Evolutionary conservation across 177 flowering plant species (phyloP), one percentile per base, ranked within the genome.

Genomic region (Vitis hybrid): DNA sequence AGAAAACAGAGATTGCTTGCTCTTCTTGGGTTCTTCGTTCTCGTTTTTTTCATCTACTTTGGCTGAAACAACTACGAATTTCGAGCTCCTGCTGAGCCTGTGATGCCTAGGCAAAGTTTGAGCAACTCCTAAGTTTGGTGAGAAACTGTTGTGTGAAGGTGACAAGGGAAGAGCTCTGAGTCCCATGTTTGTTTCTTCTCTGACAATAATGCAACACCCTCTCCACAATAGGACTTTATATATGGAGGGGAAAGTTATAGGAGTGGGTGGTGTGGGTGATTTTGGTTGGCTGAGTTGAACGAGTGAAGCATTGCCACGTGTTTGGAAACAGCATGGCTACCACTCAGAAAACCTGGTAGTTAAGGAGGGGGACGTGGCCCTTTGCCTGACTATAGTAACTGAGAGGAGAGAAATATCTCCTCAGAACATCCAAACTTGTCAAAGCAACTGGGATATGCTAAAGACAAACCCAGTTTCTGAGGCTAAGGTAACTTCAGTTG

Each of bases 1-100:
- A 7, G 75, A 70, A 65, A 94, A 86, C 73, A 92, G 63, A 50
- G 90, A 85, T 63, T 89, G 92, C 71, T 85, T 84, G n/a, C 64
- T 80, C 75, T 77, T 79, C 64, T 81, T 82, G 2, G 72, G 59
- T 50, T 71, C 80, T 34, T 83, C 75, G 4, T 78, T 71, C 6
- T 80, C 75, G 4, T 68, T 64, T 3, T 71, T 75, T 51, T 80
- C 79, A 50, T 81, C 86, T 45, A 49, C 30, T 69, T 82, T 87
- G 18, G 91, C 92, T 57, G 79, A 76, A n/a, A 88, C 71, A 15
- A 58, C 74, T 30, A 68, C 76, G n/a, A 78, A 64, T 11, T 51
- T 78, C 6, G 74, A 69, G 69, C 59, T 69, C 58, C 65, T 82
- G 23, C 13, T 30, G 10, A 61, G 62, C 62, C 56, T 64, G 12